A percentile compares a stretch with the other conserved stretches of the same genome.
Conservation (phyloP, 352 stramenopile genomes). For the Phytopythium litorale region DNA sequence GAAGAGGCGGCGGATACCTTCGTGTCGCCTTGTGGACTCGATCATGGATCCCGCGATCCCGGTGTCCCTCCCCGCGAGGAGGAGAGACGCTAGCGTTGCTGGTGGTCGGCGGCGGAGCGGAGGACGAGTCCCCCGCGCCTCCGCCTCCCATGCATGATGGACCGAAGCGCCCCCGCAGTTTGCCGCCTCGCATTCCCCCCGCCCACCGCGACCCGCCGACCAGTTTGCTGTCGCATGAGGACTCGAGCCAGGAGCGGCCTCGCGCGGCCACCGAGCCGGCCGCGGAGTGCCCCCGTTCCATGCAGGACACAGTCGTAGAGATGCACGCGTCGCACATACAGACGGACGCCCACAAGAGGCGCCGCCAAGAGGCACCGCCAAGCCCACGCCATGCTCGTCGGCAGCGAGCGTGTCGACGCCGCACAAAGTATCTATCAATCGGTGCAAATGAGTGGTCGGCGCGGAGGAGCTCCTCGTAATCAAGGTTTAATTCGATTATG, state of each 20-base stretch:
- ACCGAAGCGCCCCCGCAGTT: constrained; percentile 15
- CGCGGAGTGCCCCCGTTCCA: constrained; percentile 3
- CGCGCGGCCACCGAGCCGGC: constrained; percentile 6
- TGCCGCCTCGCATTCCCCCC: constrained; percentile 10
- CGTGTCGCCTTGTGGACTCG: constrained; percentile 57
- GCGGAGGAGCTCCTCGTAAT: background rate
- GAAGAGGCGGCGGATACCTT: constrained; percentile 53
- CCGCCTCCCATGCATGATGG: background rate
- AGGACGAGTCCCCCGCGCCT: background rate
- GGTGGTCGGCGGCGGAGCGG: background rate
- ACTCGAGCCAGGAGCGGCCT: constrained; percentile 11
- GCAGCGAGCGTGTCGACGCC: too few species aligned
- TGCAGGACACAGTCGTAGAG: background rate
- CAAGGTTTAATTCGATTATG: background rate
- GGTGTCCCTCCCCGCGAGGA: constrained; percentile 25
- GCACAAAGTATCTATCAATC: background rate
- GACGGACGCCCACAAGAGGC: background rate
- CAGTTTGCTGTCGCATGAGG: constrained; percentile 31
- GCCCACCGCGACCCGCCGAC: constrained; percentile 10
- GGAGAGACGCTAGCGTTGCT: constrained; percentile 54
- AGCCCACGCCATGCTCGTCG: too few species aligned
- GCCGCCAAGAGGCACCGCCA: too few species aligned
- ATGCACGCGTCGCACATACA: background rate
- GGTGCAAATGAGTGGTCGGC: background rate
- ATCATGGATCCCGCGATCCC: constrained; percentile 82